A percentile compares a stretch with the other conserved stretches of the same genome.
Conservation (phyloP, 768 basidiomycete species). For the Trametes punicea region DNA sequence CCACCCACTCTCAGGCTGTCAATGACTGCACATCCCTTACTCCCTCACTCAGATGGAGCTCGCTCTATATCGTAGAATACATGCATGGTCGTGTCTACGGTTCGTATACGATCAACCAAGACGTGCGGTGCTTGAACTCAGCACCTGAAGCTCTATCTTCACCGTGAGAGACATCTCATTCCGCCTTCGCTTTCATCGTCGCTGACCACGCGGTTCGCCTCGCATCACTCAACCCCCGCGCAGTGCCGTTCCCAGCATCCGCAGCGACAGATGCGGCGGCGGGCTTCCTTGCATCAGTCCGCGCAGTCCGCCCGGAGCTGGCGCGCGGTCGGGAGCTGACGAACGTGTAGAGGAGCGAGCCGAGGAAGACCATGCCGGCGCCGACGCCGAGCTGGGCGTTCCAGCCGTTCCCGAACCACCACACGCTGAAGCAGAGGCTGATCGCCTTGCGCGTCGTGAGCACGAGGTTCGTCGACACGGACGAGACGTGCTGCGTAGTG, state of each 20-base stretch:
- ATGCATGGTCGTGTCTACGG: too few relatives aligned
- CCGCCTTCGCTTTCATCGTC: background rate
- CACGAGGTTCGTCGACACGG: conserved; percentile 78
- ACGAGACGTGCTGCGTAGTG: conserved; percentile 61
- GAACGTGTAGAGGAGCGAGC: conserved; percentile 54
- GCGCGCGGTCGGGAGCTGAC: conserved; percentile 19
- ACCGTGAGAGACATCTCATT: background rate
- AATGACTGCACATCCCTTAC: too few relatives aligned
- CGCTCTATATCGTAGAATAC: too few relatives aligned
- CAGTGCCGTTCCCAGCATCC: background rate
- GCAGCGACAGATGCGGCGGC: background rate
- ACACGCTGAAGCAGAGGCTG: conserved; percentile 76
- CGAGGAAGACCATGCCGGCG: conserved; percentile 70
- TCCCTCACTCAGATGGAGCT: too few relatives aligned
- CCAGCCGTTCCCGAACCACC: conserved; percentile 80
- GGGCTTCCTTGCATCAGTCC: background rate
- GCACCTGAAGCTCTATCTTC: too few relatives aligned
- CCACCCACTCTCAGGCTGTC: too few relatives aligned
- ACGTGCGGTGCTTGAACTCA: too few relatives aligned
- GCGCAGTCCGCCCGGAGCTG: too few relatives aligned
- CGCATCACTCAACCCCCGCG: background rate
- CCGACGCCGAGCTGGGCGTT: conserved; percentile 62
- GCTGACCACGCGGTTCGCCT: too few relatives aligned
- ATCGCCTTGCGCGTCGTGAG: conserved; percentile 79
- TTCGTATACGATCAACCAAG: too few relatives aligned